Evolutionary conservation across 176 grass and related monocot genomes (phyloP).

Genomic region (Juncus inflexus): DNA sequence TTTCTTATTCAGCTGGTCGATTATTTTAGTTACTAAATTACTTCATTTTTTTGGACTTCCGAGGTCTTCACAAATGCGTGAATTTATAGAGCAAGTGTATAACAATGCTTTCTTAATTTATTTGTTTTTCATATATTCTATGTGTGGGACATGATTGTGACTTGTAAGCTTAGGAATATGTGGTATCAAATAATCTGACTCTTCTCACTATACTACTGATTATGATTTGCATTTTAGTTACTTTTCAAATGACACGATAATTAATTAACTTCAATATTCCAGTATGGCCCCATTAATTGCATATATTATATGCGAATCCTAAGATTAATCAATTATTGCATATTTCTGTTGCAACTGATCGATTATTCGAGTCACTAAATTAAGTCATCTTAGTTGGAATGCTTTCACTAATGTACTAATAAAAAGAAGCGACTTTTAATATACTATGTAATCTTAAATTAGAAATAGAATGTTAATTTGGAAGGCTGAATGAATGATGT

Average conservation of each 20-base stretch:
- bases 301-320: too few relatives aligned
- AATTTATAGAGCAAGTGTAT: slow-evolving; percentile 15
- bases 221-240: background rate
- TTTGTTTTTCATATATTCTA: background rate
- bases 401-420: too few relatives aligned
- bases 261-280: background rate
- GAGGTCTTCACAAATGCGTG: background rate
- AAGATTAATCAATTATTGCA: too few relatives aligned
- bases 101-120: background rate
- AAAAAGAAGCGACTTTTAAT: too few relatives aligned
- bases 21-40: background rate
- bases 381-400: too few relatives aligned
- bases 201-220: background rate
- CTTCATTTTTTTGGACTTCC: background rate
- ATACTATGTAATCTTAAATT: too few relatives aligned
- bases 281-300: too few relatives aligned
- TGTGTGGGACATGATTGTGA: background rate
- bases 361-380: too few relatives aligned
- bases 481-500: too few relatives aligned
- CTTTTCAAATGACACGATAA: background rate
- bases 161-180: background rate
- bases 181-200: background rate
- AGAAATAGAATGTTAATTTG: too few relatives aligned
- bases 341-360: too few relatives aligned
- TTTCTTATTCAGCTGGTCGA: too few relatives aligned